These are phyloP conservation scores for Lactarius trivialis DNA, from an alignment of 768 basidiomycete genomes.

Conservation along the genomic window DNA sequence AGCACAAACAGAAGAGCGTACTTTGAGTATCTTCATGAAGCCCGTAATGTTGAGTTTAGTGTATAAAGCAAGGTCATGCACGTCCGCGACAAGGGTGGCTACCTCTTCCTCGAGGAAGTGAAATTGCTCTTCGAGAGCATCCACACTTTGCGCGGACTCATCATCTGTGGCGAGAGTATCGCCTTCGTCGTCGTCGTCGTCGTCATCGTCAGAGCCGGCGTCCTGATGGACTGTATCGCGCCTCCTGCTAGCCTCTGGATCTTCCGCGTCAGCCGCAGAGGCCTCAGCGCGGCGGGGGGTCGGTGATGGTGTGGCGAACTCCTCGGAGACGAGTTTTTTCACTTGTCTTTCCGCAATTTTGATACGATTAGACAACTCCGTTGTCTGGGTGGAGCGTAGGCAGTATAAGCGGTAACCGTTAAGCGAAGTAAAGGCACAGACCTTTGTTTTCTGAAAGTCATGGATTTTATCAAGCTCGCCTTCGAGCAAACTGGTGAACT, in stretches of 20 bases:
- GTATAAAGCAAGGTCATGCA: constrained; percentile 85
- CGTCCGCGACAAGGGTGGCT: constrained; percentile 88
- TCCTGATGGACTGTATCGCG: constrained; percentile 48
- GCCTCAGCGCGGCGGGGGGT: constrained; percentile 4
- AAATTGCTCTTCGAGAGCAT: constrained; percentile 81
- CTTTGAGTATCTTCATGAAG: constrained; percentile 97
- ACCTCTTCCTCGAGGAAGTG: constrained; percentile 88
- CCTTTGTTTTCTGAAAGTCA: constrained; percentile 88
- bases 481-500: constrained; percentile 75
- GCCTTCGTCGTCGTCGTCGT: constrained; percentile 42
- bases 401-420: not conserved
- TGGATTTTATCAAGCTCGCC: constrained; percentile 90
- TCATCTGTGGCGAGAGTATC: constrained; percentile 34
- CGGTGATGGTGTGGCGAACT: constrained; percentile 28
- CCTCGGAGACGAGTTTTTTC: constrained; percentile 63
- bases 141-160: constrained; percentile 50
- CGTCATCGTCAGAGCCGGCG: constrained; percentile 70
- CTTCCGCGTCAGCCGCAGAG: constrained; percentile 24
- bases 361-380: constrained; percentile 77
- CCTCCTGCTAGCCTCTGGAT: constrained; percentile 19
- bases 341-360: constrained; percentile 78
- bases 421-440: constrained; percentile 27
- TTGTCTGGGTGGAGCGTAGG: constrained; percentile 42
- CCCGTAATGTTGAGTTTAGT: constrained; percentile 98
- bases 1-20: constrained; percentile 28